A percentile compares a stretch with the other conserved stretches of the same genome.
Evolutionary conservation across 306 rosid species (phyloP).

Genomic region (Begonia loranthoides): DNA sequence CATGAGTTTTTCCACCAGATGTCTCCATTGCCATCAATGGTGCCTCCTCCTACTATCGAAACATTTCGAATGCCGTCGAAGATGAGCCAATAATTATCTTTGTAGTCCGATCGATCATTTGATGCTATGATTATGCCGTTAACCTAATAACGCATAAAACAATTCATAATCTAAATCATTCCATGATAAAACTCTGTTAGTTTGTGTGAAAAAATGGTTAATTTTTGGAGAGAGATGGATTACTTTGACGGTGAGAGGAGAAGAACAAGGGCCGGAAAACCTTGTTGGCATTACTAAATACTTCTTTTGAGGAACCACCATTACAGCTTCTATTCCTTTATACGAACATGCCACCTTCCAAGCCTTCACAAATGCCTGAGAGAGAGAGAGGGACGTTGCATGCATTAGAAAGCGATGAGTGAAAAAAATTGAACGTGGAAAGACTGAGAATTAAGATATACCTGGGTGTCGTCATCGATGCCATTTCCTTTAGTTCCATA

Average conservation of each 20-base stretch:
- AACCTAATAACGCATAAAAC: constrained; percentile 15
- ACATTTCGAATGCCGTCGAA: constrained; percentile 28
- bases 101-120: constrained; percentile 29
- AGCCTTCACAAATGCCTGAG: constrained; percentile 56
- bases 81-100: constrained; percentile 37
- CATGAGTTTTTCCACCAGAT: constrained; percentile 79
- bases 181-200: no score
- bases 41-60: constrained; percentile 53
- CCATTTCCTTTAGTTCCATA: no score
- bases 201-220: no score
- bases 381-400: no score
- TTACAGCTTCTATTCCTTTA: constrained; percentile 12
- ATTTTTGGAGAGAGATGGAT: neutral
- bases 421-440: no score
- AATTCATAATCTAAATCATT: no score
- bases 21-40: constrained; percentile 60
- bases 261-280: constrained; percentile 71
- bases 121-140: constrained; percentile 57
- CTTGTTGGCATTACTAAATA: constrained; percentile 50
- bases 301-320: constrained; percentile 28
- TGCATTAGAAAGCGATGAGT: no score
- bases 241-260: constrained; percentile 39
- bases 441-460: no score
- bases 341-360: constrained; percentile 51
- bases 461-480: no score